phyloP scores from a whole-genome alignment of 768 basidiomycete genomes.

The Leccinum uliginosum region DNA sequence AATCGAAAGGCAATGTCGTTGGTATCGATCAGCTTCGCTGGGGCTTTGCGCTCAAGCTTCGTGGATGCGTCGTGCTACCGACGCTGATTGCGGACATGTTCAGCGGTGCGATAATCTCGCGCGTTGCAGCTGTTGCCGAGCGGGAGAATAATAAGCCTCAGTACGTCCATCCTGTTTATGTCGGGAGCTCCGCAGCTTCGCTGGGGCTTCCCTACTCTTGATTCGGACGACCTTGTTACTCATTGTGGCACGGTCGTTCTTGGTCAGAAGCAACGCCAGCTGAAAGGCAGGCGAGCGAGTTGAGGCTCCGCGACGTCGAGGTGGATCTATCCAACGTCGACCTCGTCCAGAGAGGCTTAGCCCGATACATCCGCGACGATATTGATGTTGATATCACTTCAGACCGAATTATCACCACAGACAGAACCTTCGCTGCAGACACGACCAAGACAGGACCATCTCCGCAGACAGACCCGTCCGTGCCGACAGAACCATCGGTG shows the following conservation, averaged over 20 bases:
- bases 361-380: constrained; percentile 19
- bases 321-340: constrained; percentile 22
- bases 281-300: neutral
- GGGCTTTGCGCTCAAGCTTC: too few species aligned
- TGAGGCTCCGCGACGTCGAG: constrained; percentile 4
- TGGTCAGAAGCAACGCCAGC: constrained; percentile 21
- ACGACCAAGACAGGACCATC: too few species aligned
- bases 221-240: constrained; percentile 8
- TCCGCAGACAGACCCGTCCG: too few species aligned
- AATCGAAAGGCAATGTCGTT: constrained; percentile 85
- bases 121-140: too few species aligned
- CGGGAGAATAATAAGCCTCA: too few species aligned
- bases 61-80: too few species aligned
- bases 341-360: constrained; percentile 26
- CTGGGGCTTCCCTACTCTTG: constrained; percentile 23
- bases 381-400: neutral
- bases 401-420: too few species aligned
- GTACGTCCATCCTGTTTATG: too few species aligned
- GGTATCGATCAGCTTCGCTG: constrained; percentile 62
- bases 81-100: too few species aligned
- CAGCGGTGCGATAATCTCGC: too few species aligned
- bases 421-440: too few species aligned
- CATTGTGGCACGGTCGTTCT: constrained; percentile 29
- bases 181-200: constrained; percentile 32
- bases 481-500: too few species aligned